Conservation (phyloP, 768 basidiomycete species). For the Termitomyces titanicus region DNA sequence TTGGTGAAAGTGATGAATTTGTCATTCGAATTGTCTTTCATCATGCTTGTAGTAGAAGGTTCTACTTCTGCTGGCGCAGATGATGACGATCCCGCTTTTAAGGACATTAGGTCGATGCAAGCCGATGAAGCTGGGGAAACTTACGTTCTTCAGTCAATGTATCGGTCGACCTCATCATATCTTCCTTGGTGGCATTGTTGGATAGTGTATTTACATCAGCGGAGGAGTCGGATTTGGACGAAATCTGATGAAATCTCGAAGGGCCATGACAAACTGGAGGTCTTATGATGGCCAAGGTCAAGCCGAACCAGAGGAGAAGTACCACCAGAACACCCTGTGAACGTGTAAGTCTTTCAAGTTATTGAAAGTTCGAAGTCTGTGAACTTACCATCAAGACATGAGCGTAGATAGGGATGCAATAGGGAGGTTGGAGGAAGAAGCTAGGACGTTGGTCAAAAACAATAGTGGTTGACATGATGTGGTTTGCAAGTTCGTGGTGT, state of each 20-base stretch:
- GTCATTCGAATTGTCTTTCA: too few species aligned
- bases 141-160: background rate
- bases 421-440: background rate
- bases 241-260: background rate
- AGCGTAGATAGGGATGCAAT: background rate
- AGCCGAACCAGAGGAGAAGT: background rate
- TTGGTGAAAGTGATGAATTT: background rate
- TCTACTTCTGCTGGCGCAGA: background rate
- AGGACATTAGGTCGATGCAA: background rate
- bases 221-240: background rate
- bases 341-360: background rate
- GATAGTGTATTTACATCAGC: background rate
- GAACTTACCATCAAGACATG: background rate
- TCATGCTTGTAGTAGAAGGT: background rate
- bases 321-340: background rate
- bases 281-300: constrained; percentile 1
- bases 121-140: background rate
- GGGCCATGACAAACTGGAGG: constrained; percentile 1
- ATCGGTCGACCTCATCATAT: background rate
- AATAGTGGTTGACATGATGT: background rate
- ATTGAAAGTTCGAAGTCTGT: background rate
- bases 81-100: background rate
- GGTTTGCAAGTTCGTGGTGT: background rate
- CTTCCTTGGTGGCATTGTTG: too few species aligned
- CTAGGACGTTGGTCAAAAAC: background rate